These are phyloP conservation scores for Trichaptum fuscoviolaceum DNA, from an alignment of 768 basidiomycete species.

Conservation along the genomic window DNA sequence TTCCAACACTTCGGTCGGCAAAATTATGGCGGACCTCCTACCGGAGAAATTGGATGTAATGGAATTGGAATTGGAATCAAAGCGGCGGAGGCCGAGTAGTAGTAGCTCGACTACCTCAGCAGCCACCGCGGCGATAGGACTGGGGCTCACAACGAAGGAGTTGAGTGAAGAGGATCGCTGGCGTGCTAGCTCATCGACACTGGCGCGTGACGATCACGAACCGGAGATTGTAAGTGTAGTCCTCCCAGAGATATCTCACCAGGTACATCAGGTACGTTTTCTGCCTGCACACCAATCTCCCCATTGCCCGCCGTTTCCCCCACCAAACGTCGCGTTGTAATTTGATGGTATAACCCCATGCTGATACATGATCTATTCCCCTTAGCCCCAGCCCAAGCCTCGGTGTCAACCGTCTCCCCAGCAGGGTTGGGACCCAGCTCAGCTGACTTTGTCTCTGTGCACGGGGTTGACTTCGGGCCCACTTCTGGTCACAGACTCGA, in stretches of 20 bases:
- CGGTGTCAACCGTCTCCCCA: not conserved
- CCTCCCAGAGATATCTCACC: not conserved
- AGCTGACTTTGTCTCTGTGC: slow-evolving; percentile 18
- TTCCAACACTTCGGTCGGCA: slow-evolving; percentile 31
- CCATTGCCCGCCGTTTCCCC: not conserved
- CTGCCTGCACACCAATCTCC: not conserved
- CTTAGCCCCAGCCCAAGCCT: slow-evolving; percentile 6
- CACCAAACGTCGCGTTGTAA: not conserved
- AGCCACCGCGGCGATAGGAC: slow-evolving; percentile 1
- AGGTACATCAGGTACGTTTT: not conserved
- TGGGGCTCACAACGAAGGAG: slow-evolving; percentile 14
- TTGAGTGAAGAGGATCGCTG: slow-evolving; percentile 19
- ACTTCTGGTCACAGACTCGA: slow-evolving; percentile 20
- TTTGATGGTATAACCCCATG: slow-evolving; percentile 15
- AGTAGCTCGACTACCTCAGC: slow-evolving; percentile 12
- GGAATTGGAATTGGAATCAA: slow-evolving; percentile 1
- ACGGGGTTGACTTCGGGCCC: slow-evolving; percentile 18
- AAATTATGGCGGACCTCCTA: slow-evolving; percentile 56
- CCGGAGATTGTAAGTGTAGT: not conserved
- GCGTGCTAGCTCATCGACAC: slow-evolving; percentile 14
- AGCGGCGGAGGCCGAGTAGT: slow-evolving; percentile 6
- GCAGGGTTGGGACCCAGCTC: slow-evolving; percentile 4
- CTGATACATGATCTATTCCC: slow-evolving; percentile 18
- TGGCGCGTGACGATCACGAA: slow-evolving; percentile 7
- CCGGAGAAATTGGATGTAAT: slow-evolving; percentile 32